Percentiles rank a stretch among this genome's conserved stretches.
Conservation (phyloP, 225 moss, liverwort and hornwort genomes). For the Ulota crispa region DNA sequence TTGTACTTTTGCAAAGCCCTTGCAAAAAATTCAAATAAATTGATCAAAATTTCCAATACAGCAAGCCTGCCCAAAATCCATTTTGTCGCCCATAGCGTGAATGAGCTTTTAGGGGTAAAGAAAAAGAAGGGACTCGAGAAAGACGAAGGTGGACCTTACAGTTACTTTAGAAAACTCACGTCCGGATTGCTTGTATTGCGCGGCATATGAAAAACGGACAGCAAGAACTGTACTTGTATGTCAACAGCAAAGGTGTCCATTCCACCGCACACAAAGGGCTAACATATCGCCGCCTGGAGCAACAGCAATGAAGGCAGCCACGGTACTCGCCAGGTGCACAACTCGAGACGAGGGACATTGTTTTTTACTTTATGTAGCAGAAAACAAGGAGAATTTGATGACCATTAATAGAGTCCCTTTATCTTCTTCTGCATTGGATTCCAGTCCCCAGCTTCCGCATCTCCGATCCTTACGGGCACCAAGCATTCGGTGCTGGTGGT, state of each 20-base stretch:
- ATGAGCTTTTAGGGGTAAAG: too few species aligned
- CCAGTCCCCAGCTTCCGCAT: constrained; percentile 21
- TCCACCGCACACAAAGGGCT: neutral
- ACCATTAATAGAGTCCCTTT: neutral
- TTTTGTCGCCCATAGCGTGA: too few species aligned
- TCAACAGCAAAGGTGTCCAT: neutral
- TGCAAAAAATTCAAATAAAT: too few species aligned
- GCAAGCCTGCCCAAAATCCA: too few species aligned
- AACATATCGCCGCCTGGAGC: neutral
- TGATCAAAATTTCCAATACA: too few species aligned
- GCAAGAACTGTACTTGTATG: constrained; percentile 1
- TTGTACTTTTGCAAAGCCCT: too few species aligned
- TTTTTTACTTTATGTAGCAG: neutral
- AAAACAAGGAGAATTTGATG: neutral
- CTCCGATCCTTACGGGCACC: neutral
- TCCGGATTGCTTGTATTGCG: too few species aligned
- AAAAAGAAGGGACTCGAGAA: too few species aligned
- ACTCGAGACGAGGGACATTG: neutral
- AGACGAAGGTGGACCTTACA: neutral
- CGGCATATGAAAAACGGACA: too few species aligned
- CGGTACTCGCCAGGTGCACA: neutral
- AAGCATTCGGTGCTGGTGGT: neutral
- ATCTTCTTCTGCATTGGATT: neutral
- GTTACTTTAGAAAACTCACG: too few species aligned
- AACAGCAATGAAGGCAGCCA: neutral